These are phyloP conservation scores for Venturia oleaginea DNA, from an alignment of 2,329 filamentous ascomycete species.

Conservation along the genomic window DNA sequence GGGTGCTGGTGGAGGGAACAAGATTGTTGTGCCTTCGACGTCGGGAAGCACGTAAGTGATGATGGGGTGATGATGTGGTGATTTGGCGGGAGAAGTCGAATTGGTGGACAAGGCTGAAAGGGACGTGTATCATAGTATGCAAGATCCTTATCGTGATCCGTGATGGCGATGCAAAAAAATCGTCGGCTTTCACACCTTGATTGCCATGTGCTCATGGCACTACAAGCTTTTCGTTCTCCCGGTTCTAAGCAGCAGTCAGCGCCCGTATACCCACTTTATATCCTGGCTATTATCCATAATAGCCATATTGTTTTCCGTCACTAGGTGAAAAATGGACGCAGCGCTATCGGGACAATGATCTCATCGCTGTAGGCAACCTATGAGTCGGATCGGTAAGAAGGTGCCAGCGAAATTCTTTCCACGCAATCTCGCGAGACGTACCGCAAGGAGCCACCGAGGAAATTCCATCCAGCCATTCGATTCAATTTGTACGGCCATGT, in stretches of 20 bases:
- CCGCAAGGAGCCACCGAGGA: not conserved
- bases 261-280: not conserved
- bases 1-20: constrained; percentile 25
- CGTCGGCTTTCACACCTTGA: not conserved
- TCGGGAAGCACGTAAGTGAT: constrained; percentile 18
- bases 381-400: not conserved
- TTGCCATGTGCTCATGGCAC: not conserved
- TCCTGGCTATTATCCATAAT: not conserved
- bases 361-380: not conserved
- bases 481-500: not conserved
- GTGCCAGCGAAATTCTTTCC: not conserved
- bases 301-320: not conserved
- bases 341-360: not conserved
- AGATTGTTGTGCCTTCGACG: constrained; percentile 21
- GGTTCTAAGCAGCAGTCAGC: not conserved
- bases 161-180: not conserved
- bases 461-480: not conserved
- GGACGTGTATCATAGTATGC: not conserved
- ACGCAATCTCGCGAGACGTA: not conserved
- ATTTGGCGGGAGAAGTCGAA: not conserved
- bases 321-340: not conserved
- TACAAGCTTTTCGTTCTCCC: not conserved
- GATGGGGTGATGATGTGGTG: too few species aligned
- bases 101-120: not conserved
- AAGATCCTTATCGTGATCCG: not conserved